Conservation (phyloP, 495 filamentous ascomycete species). For the Penicillium lividum region DNA sequence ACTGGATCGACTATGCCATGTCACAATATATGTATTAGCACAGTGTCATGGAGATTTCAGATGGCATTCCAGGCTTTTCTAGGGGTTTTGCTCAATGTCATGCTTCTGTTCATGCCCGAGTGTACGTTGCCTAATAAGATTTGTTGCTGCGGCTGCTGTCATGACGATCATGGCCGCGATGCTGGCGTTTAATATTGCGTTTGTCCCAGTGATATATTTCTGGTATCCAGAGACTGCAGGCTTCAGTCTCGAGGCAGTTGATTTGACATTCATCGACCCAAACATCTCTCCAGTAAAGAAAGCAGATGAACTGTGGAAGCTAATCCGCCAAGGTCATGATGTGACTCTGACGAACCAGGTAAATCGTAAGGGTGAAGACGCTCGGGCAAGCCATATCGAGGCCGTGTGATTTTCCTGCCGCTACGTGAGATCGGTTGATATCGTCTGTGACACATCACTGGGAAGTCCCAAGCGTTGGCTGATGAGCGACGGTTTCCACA, state of each 20-base stretch:
- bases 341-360: slow-evolving; percentile 15
- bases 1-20: slow-evolving; percentile 33
- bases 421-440: no score
- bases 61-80: slow-evolving; percentile 43
- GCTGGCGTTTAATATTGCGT: slow-evolving; percentile 36
- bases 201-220: slow-evolving; percentile 34
- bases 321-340: slow-evolving; percentile 11
- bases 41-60: slow-evolving; percentile 46
- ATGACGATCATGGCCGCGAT: slow-evolving; percentile 18
- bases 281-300: slow-evolving; percentile 16
- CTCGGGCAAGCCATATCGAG: slow-evolving; percentile 3
- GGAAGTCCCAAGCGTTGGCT: no score
- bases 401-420: not conserved
- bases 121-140: slow-evolving; percentile 3
- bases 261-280: slow-evolving; percentile 24
- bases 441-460: no score
- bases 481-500: no score
- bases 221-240: slow-evolving; percentile 34
- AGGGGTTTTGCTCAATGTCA: slow-evolving; percentile 22
- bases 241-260: slow-evolving; percentile 28
- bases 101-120: slow-evolving; percentile 29
- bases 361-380: not conserved
- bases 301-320: slow-evolving; percentile 18
- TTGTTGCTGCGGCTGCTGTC: not conserved
- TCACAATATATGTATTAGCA: slow-evolving; percentile 13